Evolutionary conservation across 352 stramenopile species (phyloP).

Genomic region (Globisporangium lucens): DNA sequence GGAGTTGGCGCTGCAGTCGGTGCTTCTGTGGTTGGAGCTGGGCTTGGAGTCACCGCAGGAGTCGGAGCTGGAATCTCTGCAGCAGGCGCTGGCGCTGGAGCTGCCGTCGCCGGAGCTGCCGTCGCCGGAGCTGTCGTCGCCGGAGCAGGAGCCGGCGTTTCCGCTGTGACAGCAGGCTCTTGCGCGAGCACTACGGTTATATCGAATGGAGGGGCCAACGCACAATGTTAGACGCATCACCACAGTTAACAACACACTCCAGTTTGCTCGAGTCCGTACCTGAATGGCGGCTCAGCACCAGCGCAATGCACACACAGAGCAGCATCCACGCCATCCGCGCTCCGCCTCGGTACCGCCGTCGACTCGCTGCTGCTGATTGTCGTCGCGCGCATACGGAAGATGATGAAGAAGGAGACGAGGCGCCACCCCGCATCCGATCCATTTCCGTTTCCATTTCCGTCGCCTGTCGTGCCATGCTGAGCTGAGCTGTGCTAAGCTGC

Average conservation of each 20-base stretch:
- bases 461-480: background rate
- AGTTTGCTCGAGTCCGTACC: background rate
- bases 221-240: background rate
- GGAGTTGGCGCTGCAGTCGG: slow-evolving; percentile 5
- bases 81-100: background rate
- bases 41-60: background rate
- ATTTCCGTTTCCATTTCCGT: background rate
- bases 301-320: slow-evolving; percentile 2
- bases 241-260: too few species aligned
- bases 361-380: background rate
- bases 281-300: slow-evolving; percentile 2
- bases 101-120: background rate
- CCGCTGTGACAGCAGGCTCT: background rate
- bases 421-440: background rate
- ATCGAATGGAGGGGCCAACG: background rate
- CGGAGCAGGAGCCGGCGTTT: background rate
- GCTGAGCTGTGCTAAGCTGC: background rate
- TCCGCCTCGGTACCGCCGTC: background rate
- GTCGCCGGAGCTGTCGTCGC: slow-evolving; percentile 6
- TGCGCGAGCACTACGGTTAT: slow-evolving; percentile 11
- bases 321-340: slow-evolving; percentile 6
- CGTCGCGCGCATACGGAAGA: background rate
- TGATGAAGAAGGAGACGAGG: background rate
- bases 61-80: slow-evolving; percentile 3
- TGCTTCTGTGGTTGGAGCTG: slow-evolving; percentile 2